phyloP scores from a whole-genome alignment of 192 early-diverging fungal species.

The Phlyctochytrium planicorne region DNA sequence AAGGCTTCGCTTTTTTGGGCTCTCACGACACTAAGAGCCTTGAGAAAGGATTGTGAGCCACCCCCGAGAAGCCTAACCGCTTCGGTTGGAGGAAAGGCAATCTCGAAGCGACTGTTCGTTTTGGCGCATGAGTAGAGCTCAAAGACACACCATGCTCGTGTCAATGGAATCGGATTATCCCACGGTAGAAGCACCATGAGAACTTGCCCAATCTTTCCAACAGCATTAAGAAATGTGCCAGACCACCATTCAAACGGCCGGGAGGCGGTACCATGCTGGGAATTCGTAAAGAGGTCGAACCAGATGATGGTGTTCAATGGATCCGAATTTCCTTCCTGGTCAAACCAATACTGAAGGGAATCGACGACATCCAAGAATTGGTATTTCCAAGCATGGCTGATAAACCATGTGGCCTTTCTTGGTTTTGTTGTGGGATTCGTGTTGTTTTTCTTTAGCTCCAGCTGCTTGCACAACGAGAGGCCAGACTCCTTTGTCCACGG shows the following conservation, averaged over 20 bases:
- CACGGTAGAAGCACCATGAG: slow-evolving; percentile 30
- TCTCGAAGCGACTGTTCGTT: slow-evolving; percentile 24
- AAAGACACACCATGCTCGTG: slow-evolving; percentile 33
- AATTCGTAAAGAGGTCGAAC: slow-evolving; percentile 39
- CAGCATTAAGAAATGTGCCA: slow-evolving; percentile 22
- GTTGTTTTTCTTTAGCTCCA: neutral
- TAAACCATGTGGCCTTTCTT: slow-evolving; percentile 31
- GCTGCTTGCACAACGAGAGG: neutral
- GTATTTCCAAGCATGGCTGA: slow-evolving; percentile 38
- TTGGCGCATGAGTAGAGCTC: slow-evolving; percentile 20
- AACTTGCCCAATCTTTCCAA: slow-evolving; percentile 23
- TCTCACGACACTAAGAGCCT: neutral
- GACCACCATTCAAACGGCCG: slow-evolving; percentile 32
- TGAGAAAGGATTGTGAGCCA: neutral
- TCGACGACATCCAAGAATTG: slow-evolving; percentile 29
- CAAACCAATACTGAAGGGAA: slow-evolving; percentile 14
- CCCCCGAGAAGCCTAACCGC: neutral
- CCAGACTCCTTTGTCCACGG: neutral
- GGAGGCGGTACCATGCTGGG: slow-evolving; percentile 23
- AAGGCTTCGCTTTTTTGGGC: neutral
- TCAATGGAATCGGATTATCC: slow-evolving; percentile 26
- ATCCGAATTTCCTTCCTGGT: slow-evolving; percentile 3
- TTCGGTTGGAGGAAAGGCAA: slow-evolving; percentile 8
- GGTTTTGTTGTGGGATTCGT: neutral
- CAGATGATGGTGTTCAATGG: slow-evolving; percentile 21